Evolutionary conservation across 768 basidiomycete genomes (phyloP).

Genomic region (Tylopilus felleus): DNA sequence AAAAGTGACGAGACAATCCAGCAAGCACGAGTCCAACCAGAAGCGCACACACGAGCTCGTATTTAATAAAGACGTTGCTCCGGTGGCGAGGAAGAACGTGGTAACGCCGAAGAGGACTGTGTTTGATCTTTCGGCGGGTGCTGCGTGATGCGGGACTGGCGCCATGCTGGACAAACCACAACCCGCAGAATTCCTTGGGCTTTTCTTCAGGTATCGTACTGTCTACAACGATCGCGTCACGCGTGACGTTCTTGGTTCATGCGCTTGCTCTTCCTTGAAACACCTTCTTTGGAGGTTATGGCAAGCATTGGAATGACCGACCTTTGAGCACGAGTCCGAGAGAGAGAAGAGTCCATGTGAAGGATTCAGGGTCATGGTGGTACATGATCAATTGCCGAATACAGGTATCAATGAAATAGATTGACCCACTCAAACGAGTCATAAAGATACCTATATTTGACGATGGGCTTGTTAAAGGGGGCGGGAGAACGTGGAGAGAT

Average conservation of each 20-base stretch:
- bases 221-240: not conserved
- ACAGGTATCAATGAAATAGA: no score
- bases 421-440: no score
- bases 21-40: constrained; percentile 25
- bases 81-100: constrained; percentile 11
- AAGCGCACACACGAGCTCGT: constrained; percentile 31
- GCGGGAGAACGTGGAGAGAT: not conserved
- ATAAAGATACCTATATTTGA: not conserved
- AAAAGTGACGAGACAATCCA: constrained; percentile 14
- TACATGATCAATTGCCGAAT: no score
- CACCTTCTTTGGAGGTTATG: constrained; percentile 61
- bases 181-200: constrained; percentile 21
- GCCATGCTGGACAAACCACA: not conserved
- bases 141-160: not conserved
- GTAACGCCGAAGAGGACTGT: not conserved
- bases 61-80: constrained; percentile 51
- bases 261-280: constrained; percentile 32
- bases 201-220: constrained; percentile 74
- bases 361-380: not conserved
- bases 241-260: no score
- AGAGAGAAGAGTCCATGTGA: not conserved
- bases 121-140: not conserved
- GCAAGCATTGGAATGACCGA: constrained; percentile 15
- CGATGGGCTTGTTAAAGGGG: not conserved
- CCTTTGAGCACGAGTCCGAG: not conserved